Conservation (phyloP, 495 filamentous ascomycete species). For the Trichoderma gamsii region DNA sequence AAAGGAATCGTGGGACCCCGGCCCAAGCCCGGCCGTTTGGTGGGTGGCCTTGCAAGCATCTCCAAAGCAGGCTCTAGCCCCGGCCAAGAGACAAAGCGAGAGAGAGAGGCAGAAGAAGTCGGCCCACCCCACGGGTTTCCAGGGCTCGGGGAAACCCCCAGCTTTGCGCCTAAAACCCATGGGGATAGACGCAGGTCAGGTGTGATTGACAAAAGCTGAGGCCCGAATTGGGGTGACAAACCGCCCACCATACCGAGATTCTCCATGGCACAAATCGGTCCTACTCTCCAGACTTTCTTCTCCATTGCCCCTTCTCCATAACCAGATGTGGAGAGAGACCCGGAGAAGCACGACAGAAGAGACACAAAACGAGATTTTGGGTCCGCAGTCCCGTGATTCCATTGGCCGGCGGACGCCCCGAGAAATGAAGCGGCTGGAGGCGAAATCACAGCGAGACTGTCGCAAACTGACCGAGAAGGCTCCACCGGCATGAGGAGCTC, state of each 20-base stretch:
- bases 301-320: conserved; percentile 1
- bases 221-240: neutral
- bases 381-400: neutral
- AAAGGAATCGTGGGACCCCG: neutral
- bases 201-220: neutral
- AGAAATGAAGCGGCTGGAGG: neutral
- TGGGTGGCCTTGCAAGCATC: conserved; percentile 6
- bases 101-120: neutral
- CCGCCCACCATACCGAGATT: conserved; percentile 3
- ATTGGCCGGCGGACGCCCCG: neutral
- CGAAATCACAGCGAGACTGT: neutral
- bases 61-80: neutral
- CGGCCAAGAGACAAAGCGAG: neutral
- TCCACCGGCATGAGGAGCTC: neutral
- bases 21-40: conserved; percentile 11
- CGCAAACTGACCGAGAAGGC: neutral
- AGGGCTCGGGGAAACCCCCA: conserved; percentile 1
- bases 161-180: neutral
- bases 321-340: neutral
- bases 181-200: conserved; percentile 2
- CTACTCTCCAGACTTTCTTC: conserved; percentile 12
- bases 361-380: neutral
- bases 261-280: conserved; percentile 7
- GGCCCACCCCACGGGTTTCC: conserved; percentile 5
- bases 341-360: neutral